These are phyloP conservation scores for Kwoniella dejecticola DNA, from an alignment of 768 basidiomycete species.

Conservation along the genomic window DNA sequence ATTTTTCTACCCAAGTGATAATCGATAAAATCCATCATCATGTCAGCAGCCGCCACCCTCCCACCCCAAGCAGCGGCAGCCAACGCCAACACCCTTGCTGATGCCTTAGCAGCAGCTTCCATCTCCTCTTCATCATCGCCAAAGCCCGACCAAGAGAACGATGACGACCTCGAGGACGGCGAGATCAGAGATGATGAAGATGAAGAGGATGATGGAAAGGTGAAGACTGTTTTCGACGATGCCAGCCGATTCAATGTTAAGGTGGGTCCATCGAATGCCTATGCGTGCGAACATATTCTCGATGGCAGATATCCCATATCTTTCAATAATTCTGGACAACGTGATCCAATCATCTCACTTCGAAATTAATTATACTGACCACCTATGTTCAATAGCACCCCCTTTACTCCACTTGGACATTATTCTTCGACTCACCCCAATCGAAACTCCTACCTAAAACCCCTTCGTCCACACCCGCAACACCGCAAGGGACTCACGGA, in stretches of 20 bases:
- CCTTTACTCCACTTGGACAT: constrained; percentile 89
- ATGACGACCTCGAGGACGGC: constrained; percentile 65
- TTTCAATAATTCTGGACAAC: too few species aligned
- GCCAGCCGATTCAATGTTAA: constrained; percentile 95
- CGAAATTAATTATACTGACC: too few species aligned
- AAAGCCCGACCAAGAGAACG: constrained; percentile 24
- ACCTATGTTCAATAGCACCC: too few species aligned
- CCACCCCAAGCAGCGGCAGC: constrained; percentile 37
- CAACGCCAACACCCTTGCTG: constrained; percentile 26
- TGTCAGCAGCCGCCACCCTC: constrained; percentile 25
- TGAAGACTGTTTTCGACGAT: constrained; percentile 91
- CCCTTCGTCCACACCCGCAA: constrained; percentile 69
- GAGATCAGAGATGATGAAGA: constrained; percentile 73
- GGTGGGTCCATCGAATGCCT: constrained; percentile 60
- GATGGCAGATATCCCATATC: too few species aligned
- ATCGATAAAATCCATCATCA: too few species aligned
- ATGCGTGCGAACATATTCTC: neutral
- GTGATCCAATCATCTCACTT: neutral
- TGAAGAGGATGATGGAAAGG: constrained; percentile 57
- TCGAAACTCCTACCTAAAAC: constrained; percentile 72
- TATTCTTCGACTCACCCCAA: constrained; percentile 95
- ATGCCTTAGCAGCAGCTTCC: constrained; percentile 39
- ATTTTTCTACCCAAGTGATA: too few species aligned
- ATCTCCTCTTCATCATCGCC: constrained; percentile 40
- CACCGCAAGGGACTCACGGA: constrained; percentile 44